Evolutionary conservation across 768 basidiomycete species (phyloP).

Genomic region (Harrya chromipes): DNA sequence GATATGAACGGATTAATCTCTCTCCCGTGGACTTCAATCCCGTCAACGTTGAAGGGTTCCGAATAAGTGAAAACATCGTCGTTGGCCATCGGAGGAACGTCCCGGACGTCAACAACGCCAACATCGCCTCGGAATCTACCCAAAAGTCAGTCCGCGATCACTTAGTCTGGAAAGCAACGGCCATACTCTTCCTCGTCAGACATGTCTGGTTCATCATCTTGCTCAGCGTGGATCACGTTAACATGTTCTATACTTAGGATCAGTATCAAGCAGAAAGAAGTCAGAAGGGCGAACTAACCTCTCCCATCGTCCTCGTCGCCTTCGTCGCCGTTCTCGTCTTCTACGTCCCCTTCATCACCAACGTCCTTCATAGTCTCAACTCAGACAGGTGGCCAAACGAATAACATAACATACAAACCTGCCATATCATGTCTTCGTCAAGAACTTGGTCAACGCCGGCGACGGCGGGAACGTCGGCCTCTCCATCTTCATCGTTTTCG

Average conservation of each 20-base stretch:
- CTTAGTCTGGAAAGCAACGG: slow-evolving; percentile 2
- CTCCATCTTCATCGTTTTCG: slow-evolving; percentile 59
- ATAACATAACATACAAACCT: slow-evolving; percentile 37
- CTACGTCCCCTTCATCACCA: slow-evolving; percentile 50
- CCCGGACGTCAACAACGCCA: slow-evolving; percentile 36
- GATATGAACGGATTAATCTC: slow-evolving; percentile 42
- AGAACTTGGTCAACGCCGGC: slow-evolving; percentile 48
- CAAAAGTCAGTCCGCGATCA: slow-evolving; percentile 14
- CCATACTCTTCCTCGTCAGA: slow-evolving; percentile 68
- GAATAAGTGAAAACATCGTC: slow-evolving; percentile 57
- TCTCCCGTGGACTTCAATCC: slow-evolving; percentile 43
- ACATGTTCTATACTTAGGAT: slow-evolving; percentile 39
- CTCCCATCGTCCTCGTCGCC: slow-evolving; percentile 39
- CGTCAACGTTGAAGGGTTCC: slow-evolving; percentile 48
- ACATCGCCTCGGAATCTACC: slow-evolving; percentile 41
- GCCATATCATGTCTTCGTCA: slow-evolving; percentile 55
- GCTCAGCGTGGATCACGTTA: slow-evolving; percentile 59
- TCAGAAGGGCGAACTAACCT: slow-evolving; percentile 11
- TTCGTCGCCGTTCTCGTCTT: slow-evolving; percentile 59
- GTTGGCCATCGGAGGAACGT: slow-evolving; percentile 30
- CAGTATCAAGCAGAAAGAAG: slow-evolving; percentile 2
- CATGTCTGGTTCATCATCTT: slow-evolving; percentile 59
- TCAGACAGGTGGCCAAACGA: slow-evolving; percentile 10
- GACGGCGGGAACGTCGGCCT: slow-evolving; percentile 46
- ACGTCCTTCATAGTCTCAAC: slow-evolving; percentile 42